phyloP scores from a whole-genome alignment of 75 land plant species.

The Pinus taeda region DNA sequence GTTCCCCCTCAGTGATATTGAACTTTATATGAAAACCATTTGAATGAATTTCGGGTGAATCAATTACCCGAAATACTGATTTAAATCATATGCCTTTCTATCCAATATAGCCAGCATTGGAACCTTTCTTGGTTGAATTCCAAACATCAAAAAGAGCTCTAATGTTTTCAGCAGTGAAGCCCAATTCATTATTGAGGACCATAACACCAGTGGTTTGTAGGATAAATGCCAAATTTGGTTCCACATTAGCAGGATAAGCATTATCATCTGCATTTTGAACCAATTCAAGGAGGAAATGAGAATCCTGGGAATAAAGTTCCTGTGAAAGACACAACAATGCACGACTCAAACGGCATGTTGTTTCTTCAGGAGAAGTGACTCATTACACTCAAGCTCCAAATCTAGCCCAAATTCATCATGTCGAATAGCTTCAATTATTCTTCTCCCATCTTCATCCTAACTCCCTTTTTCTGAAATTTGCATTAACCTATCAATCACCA shows the following conservation, averaged over 20 bases:
- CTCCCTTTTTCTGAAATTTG: not conserved
- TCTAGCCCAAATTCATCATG: slow-evolving; percentile 91
- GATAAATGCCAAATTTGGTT: slow-evolving; percentile 71
- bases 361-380: slow-evolving; percentile 66
- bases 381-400: slow-evolving; percentile 25
- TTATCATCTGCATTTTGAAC: slow-evolving; percentile 99
- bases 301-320: slow-evolving; percentile 92
- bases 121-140: slow-evolving; percentile 87
- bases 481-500: not conserved
- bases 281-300: slow-evolving; percentile 94
- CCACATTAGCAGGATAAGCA: slow-evolving; percentile 35
- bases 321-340: slow-evolving; percentile 95
- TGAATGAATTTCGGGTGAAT: slow-evolving; percentile 95
- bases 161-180: slow-evolving; percentile 77
- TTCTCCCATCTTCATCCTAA: slow-evolving; percentile 28
- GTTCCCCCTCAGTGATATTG: slow-evolving; percentile 80
- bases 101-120: slow-evolving; percentile 84
- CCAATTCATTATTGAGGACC: slow-evolving; percentile 83
- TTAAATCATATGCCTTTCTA: slow-evolving; percentile 98
- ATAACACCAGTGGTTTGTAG: slow-evolving; percentile 58
- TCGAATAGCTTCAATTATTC: slow-evolving; percentile 66
- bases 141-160: slow-evolving; percentile 97
- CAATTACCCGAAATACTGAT: slow-evolving; percentile 96
- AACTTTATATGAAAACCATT: slow-evolving; percentile 96
- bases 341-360: slow-evolving; percentile 97